Evolutionary conservation across 2,329 filamentous ascomycete genomes (phyloP).

Genomic region (Aspergillus sp.): DNA sequence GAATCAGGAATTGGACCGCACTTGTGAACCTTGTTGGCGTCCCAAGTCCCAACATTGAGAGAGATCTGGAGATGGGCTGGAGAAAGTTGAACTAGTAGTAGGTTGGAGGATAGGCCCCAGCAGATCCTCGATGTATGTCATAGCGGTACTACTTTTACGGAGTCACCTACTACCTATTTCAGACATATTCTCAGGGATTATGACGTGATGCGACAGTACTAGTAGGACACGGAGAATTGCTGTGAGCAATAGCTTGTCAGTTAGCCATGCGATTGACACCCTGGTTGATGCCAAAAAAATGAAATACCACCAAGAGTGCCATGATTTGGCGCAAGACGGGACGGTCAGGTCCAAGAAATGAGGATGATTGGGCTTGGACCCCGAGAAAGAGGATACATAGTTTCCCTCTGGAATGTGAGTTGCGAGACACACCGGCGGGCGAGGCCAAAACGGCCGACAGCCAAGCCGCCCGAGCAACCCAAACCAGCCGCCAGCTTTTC

Average conservation of each 20-base stretch:
- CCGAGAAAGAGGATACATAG: not conserved
- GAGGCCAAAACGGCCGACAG: constrained; percentile 8
- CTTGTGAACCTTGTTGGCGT: not conserved
- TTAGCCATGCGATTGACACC: not conserved
- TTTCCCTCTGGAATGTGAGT: not conserved
- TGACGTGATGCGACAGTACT: not conserved
- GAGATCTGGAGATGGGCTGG: not conserved
- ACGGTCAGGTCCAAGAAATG: not conserved
- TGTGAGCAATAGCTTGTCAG: not conserved
- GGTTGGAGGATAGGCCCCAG: not conserved
- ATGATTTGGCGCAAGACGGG: too few species aligned
- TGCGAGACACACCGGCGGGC: not conserved
- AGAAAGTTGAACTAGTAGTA: not conserved
- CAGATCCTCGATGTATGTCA: constrained; percentile 1
- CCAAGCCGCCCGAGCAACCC: constrained; percentile 11
- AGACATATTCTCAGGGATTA: not conserved
- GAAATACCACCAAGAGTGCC: too few species aligned
- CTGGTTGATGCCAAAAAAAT: not conserved
- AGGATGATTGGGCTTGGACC: not conserved
- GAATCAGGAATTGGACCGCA: not conserved
- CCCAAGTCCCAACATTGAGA: constrained; percentile 2
- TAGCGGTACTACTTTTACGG: not conserved
- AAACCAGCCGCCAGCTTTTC: constrained; percentile 16
- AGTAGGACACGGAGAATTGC: not conserved
- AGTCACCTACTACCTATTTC: not conserved